Base-by-base conservation (phyloP, 2,329 filamentous ascomycete species). In the Microdochium paspali region DNA sequence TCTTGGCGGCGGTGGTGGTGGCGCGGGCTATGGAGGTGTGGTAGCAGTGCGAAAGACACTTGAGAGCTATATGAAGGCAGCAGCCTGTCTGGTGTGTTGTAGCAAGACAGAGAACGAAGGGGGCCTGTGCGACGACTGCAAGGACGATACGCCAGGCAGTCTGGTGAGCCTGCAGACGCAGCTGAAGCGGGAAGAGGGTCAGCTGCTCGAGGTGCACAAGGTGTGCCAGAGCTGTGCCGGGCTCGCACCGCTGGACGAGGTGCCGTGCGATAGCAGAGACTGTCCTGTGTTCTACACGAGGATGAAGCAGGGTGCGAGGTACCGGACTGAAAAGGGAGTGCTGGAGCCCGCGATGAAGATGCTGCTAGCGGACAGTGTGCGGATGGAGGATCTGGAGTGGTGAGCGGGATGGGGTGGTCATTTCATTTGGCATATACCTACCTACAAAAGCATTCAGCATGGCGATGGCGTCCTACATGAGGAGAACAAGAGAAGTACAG, bases 201-300 rank as follows among this genome's bases (percentile, higher is more conserved):
- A 76, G 50, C 76, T 79, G 10, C 62, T 70, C 42, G 79, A 89
- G 50, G 66, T 95, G 7, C 71, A 84, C 32, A 74, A 72, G 45
- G 70, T 95, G 9, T 98, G 93, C 65, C 80, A 85, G 50, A 86
- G 79, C 56, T 98, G 93, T 63, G 82, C 88, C 32, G 83, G 81
- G 1, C 61, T 90, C 18, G 73, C 84, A 3, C 84, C 82, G 53
- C 70, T 80, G 2, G 91, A 96, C 31, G 80, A 85, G 28, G 83
- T 96, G n/a, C 74, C 67, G 35, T 98, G 93, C 61, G 89, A 95
- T 60, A 95, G 87, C 63, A 81, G 87, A 62, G 91, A 95, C 66
- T 98, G 93, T 61, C 86, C 90, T 0, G 88, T 95, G 0, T 97
- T 95, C 56, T 97, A 95, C 66, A 83, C 83, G 26, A 68, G 88